Percentiles rank a stretch among this genome's conserved stretches.
phyloP scores from a whole-genome alignment of 2,329 filamentous ascomycete species.

The Alternaria infectoria region DNA sequence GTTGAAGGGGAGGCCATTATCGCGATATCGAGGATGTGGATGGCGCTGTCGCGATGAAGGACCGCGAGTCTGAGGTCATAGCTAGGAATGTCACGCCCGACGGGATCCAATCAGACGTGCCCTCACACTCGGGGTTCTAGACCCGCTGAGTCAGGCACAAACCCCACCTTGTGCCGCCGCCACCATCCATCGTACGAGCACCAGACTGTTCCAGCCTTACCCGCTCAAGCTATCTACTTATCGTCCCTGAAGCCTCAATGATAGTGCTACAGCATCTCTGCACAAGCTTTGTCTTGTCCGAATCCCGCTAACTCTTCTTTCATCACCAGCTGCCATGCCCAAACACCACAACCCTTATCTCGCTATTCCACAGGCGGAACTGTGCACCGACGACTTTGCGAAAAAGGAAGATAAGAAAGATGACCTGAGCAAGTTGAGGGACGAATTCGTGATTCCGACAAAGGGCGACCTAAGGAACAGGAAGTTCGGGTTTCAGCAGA shows the following conservation, averaged over 20 bases:
- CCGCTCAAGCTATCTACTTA: conserved; percentile 12
- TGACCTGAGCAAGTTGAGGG: conserved; percentile 54
- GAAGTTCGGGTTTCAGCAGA: conserved; percentile 45
- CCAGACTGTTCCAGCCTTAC: conserved; percentile 10
- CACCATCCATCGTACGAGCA: conserved; percentile 18
- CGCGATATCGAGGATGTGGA: neutral
- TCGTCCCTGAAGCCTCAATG: conserved; percentile 4
- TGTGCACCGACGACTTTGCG: conserved; percentile 43
- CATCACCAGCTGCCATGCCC: conserved; percentile 27
- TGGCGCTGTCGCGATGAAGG: neutral
- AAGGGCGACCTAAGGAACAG: conserved; percentile 72
- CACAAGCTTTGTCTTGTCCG: neutral
- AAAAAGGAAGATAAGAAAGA: conserved; percentile 47
- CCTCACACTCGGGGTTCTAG: conserved; percentile 12
- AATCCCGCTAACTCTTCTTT: neutral
- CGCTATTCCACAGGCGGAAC: conserved; percentile 20
- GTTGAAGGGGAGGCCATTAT: conserved; percentile 36
- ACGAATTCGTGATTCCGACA: conserved; percentile 79
- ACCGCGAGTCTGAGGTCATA: conserved; percentile 20
- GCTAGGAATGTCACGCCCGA: conserved; percentile 7
- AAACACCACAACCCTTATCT: conserved; percentile 33
- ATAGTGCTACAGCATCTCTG: neutral
- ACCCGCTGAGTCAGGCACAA: conserved; percentile 21
- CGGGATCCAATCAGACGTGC: conserved; percentile 17
- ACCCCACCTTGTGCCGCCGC: conserved; percentile 17